Evolutionary conservation across 1,284 basidiomycete species (phyloP).

Genomic region (Melampsora americana): DNA sequence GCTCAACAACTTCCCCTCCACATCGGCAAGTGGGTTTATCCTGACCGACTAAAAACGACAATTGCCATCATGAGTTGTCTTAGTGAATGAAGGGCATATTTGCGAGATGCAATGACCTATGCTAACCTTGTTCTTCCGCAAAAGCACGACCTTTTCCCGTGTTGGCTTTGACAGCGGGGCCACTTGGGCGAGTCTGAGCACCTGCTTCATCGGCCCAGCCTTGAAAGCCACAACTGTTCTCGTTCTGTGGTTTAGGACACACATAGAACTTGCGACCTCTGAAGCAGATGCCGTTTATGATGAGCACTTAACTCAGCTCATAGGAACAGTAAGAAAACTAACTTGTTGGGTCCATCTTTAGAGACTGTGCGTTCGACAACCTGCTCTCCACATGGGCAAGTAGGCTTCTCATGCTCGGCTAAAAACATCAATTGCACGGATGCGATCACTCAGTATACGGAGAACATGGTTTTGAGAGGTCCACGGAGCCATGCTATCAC

Average conservation of each 20-base stretch:
- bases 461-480: background rate
- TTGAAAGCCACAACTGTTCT: slow-evolving; percentile 40
- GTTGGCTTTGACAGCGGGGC: slow-evolving; percentile 62
- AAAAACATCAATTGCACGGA: background rate
- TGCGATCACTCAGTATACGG: background rate
- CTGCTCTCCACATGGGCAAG: slow-evolving; percentile 34
- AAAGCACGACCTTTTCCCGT: slow-evolving; percentile 68
- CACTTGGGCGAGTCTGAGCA: background rate
- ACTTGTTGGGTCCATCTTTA: slow-evolving; percentile 38
- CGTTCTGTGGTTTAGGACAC: slow-evolving; percentile 35
- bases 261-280: slow-evolving; percentile 38
- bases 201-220: slow-evolving; percentile 32
- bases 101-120: slow-evolving; percentile 42
- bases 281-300: background rate
- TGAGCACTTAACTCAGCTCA: background rate
- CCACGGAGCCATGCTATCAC: slow-evolving; percentile 57
- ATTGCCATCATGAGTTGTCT: background rate
- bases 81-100: background rate
- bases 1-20: slow-evolving; percentile 36
- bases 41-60: background rate
- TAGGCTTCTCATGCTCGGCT: background rate
- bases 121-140: slow-evolving; percentile 58
- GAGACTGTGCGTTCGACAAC: slow-evolving; percentile 28
- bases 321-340: background rate
- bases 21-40: slow-evolving; percentile 26